A percentile compares a stretch with the other conserved stretches of the same genome.
Evolutionary conservation across 768 basidiomycete genomes (phyloP).

Genomic region (Panellus pusillus): DNA sequence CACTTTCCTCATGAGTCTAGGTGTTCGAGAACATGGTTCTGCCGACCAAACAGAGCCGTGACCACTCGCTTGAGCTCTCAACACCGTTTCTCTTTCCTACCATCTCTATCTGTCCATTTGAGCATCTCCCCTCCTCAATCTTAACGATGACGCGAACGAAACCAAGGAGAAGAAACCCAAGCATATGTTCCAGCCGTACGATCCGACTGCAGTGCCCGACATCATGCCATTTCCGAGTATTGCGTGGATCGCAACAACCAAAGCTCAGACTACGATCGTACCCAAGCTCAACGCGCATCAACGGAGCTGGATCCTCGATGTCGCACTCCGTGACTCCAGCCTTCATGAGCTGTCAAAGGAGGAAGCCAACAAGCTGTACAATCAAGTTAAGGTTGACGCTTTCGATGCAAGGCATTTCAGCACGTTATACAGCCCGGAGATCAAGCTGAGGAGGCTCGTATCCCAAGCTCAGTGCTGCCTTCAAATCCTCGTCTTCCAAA

Average conservation of each 20-base stretch:
- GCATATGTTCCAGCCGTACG: conserved; percentile 10
- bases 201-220: background rate
- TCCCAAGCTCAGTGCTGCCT: conserved; percentile 4
- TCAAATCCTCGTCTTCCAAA: background rate
- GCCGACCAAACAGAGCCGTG: no score
- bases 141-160: background rate
- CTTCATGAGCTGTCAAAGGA: background rate
- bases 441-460: background rate
- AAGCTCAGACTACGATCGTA: background rate
- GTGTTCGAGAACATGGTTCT: no score
- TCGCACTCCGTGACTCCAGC: background rate
- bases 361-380: background rate
- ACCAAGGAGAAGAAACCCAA: background rate
- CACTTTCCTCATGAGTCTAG: no score
- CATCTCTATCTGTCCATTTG: no score
- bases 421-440: conserved; percentile 4
- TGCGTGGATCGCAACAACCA: background rate
- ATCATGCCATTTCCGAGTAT: conserved; percentile 10
- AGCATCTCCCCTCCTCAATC: background rate
- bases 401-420: conserved; percentile 9
- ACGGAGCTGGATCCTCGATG: conserved; percentile 5
- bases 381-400: conserved; percentile 4
- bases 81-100: background rate
- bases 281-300: conserved; percentile 9
- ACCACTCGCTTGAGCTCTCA: background rate